A percentile compares a stretch with the other conserved stretches of the same genome.
Conservation (phyloP, 2,329 filamentous ascomycete genomes). For the Trichoderma koningii region DNA sequence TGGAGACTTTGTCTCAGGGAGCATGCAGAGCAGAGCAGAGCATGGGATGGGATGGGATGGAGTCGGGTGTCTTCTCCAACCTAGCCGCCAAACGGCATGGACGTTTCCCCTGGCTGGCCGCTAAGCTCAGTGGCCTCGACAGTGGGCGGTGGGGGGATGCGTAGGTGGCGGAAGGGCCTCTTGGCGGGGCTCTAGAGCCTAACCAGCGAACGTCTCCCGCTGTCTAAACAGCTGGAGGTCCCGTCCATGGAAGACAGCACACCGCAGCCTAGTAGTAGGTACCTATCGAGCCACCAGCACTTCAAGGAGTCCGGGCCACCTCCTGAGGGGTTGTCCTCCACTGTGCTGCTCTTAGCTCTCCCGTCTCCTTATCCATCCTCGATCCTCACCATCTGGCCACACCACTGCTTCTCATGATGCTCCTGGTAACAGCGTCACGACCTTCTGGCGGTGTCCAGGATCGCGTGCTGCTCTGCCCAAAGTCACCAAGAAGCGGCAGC, state of each 20-base stretch:
- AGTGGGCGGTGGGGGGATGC: constrained; percentile 17
- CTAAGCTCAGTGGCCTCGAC: constrained; percentile 20
- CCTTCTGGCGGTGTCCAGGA: constrained; percentile 23
- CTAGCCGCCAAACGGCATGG: constrained; percentile 21
- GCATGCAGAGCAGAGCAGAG: constrained; percentile 7
- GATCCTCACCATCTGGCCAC: background rate
- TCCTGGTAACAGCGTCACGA: background rate
- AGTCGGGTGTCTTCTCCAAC: background rate
- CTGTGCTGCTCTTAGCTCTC: no score
- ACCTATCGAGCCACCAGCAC: background rate
- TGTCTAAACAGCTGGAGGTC: constrained; percentile 4
- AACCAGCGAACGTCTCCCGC: constrained; percentile 2
- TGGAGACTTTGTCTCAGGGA: constrained; percentile 27
- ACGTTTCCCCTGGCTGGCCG: constrained; percentile 24
- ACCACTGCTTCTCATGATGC: background rate
- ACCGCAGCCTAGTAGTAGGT: no score
- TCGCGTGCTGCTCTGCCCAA: constrained; percentile 26
- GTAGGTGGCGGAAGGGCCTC: constrained; percentile 24
- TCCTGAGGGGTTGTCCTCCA: no score
- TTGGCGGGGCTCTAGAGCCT: constrained; percentile 26
- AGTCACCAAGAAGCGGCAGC: constrained; percentile 23
- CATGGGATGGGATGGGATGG: constrained; percentile 3
- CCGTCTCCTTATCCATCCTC: background rate
- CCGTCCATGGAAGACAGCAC: no score
- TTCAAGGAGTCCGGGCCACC: no score